A percentile compares a stretch with the other conserved stretches of the same genome.
Evolutionary conservation across 306 rosid genomes (phyloP).

Genomic region (Lagenaria siceraria): DNA sequence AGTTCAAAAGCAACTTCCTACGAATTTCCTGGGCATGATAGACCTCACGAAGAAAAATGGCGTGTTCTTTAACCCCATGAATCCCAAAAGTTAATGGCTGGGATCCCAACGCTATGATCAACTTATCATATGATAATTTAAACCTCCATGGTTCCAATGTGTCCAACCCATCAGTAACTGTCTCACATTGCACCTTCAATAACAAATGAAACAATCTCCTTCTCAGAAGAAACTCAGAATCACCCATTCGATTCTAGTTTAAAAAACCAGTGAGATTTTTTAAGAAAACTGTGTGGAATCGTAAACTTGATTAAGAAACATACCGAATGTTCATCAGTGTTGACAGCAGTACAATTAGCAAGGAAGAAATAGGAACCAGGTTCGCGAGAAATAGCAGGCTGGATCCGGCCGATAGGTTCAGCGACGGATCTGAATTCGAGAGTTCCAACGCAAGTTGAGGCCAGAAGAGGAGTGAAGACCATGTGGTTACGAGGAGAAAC

Average conservation of each 20-base stretch:
- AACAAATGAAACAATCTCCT: slow-evolving; percentile 1
- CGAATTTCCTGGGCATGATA: slow-evolving; percentile 96
- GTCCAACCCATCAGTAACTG: slow-evolving; percentile 47
- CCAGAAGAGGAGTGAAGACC: slow-evolving; percentile 94
- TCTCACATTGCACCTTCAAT: slow-evolving; percentile 77
- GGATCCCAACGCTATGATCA: slow-evolving; percentile 79
- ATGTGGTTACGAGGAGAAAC: slow-evolving; percentile 96
- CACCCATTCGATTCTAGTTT: background rate
- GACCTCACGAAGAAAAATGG: slow-evolving; percentile 89
- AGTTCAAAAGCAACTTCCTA: slow-evolving; percentile 73
- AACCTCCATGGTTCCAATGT: slow-evolving; percentile 74
- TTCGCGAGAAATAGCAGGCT: slow-evolving; percentile 72
- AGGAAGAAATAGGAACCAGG: slow-evolving; percentile 91
- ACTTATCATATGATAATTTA: slow-evolving; percentile 66
- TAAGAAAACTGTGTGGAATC: background rate
- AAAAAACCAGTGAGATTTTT: background rate
- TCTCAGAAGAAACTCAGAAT: background rate
- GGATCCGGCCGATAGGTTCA: slow-evolving; percentile 81
- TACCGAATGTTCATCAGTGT: slow-evolving; percentile 51
- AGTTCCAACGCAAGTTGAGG: slow-evolving; percentile 95
- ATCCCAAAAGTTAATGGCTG: slow-evolving; percentile 83
- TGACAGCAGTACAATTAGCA: slow-evolving; percentile 47
- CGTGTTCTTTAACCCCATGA: slow-evolving; percentile 70
- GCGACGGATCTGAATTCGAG: slow-evolving; percentile 88
- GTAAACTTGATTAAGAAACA: background rate